Conservation (phyloP, 306 rosid genomes). For the Vicia faba region DNA sequence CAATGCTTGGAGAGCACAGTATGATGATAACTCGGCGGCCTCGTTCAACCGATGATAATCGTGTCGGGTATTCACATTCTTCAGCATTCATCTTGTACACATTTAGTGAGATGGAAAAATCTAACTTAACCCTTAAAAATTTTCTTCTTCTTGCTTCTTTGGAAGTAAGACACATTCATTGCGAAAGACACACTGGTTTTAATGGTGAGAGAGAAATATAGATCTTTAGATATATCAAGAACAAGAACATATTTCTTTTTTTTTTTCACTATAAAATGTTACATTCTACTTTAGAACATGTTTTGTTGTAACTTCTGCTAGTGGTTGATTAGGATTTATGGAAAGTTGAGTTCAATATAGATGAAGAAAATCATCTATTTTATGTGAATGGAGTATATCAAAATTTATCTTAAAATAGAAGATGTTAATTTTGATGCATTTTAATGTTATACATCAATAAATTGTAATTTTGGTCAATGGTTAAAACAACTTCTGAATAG, state of each 20-base stretch:
- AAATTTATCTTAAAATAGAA: too few species aligned
- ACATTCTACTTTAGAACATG: constrained; percentile 15
- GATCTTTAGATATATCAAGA: constrained; percentile 32
- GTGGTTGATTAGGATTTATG: constrained; percentile 22
- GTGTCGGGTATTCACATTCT: constrained; percentile 19
- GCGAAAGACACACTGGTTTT: constrained; percentile 29
- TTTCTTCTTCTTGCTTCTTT: constrained; percentile 33
- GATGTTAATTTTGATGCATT: too few species aligned
- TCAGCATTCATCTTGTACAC: constrained; percentile 33
- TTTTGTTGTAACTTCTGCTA: constrained; percentile 26
- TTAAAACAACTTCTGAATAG: too few species aligned
- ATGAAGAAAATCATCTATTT: too few species aligned
- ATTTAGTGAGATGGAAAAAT: constrained; percentile 37
- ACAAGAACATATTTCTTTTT: background rate
- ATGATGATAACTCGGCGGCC: constrained; percentile 88
- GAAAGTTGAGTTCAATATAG: background rate
- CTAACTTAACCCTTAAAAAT: constrained; percentile 36
- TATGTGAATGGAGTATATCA: too few species aligned
- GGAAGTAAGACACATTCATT: constrained; percentile 26
- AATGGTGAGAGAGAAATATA: constrained; percentile 29
- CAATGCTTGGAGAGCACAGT: constrained; percentile 84
- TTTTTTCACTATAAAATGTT: constrained; percentile 9
- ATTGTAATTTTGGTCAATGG: too few species aligned
- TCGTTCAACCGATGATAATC: constrained; percentile 77
- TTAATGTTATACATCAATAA: too few species aligned